Conservation (phyloP, 2,329 filamentous ascomycete species). For the Neopestalotiopsis sp. region DNA sequence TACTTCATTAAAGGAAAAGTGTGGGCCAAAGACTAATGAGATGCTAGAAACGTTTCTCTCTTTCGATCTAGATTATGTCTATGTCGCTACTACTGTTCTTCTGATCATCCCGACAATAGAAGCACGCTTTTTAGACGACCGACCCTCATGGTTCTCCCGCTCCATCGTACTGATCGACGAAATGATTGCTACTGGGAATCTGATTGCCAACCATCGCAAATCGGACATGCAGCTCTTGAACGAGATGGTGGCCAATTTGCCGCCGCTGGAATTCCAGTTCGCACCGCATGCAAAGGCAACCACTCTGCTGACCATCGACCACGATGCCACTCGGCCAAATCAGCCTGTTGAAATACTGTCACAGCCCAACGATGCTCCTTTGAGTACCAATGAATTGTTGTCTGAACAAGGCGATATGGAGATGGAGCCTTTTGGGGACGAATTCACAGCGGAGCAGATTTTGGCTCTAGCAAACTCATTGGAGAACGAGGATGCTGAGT, state of each 20-base stretch:
- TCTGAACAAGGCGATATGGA: neutral
- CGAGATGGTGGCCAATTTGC: constrained; percentile 37
- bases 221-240: constrained; percentile 52
- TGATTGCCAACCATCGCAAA: constrained; percentile 48
- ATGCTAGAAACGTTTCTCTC: constrained; percentile 5
- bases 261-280: neutral
- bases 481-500: neutral
- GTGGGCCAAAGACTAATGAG: neutral
- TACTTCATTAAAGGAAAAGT: neutral
- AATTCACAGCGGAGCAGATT: constrained; percentile 4
- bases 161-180: neutral
- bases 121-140: neutral
- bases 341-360: neutral
- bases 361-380: neutral
- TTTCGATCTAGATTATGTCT: constrained; percentile 18
- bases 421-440: neutral
- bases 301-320: neutral
- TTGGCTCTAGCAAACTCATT: neutral
- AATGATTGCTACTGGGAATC: constrained; percentile 13
- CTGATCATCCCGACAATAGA: constrained; percentile 10
- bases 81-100: constrained; percentile 2
- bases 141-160: constrained; percentile 1
- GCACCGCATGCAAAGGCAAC: neutral
- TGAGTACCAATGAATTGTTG: neutral
- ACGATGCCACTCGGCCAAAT: neutral